Evolutionary conservation across 1,284 basidiomycete genomes (phyloP).

Genomic region (Cutaneotrichosporon cavernicola): DNA sequence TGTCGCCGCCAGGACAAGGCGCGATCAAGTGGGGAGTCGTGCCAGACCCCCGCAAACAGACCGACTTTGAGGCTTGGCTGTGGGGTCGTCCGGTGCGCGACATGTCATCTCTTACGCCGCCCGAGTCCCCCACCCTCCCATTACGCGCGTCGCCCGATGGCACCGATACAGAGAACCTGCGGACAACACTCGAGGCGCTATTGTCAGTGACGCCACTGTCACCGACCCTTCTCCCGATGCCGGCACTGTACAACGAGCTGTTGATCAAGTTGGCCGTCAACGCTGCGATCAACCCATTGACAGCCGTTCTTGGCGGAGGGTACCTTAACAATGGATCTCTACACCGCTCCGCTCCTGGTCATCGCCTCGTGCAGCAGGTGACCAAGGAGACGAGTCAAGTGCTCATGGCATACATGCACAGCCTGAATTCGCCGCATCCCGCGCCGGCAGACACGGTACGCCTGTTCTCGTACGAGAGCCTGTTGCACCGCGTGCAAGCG

Average conservation of each 20-base stretch:
- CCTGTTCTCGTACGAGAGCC: conserved; percentile 36
- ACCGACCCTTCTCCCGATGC: conserved; percentile 67
- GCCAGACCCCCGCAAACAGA: conserved; percentile 61
- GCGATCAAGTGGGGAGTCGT: conserved; percentile 74
- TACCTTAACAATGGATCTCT: conserved; percentile 78
- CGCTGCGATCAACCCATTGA: conserved; percentile 81
- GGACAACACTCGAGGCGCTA: conserved; percentile 68
- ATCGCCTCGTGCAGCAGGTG: conserved; percentile 57
- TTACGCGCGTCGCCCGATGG: conserved; percentile 62
- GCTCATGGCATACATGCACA: conserved; percentile 54
- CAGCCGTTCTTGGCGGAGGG: conserved; percentile 63
- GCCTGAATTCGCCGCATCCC: conserved; percentile 43
- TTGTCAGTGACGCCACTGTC: conserved; percentile 61
- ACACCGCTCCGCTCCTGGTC: conserved; percentile 56
- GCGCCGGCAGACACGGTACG: conserved; percentile 36
- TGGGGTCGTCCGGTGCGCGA: conserved; percentile 24
- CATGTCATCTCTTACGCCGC: conserved; percentile 25
- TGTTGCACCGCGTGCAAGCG: conserved; percentile 58
- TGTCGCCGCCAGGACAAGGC: conserved; percentile 60
- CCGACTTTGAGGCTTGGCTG: conserved; percentile 40
- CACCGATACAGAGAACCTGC: conserved; percentile 54
- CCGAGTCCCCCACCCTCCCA: conserved; percentile 32
- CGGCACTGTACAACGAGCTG: conserved; percentile 68
- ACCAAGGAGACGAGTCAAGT: conserved; percentile 67
- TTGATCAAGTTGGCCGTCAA: conserved; percentile 84